Conservation (phyloP, 2,329 filamentous ascomycete genomes). For the Aciculosporium take region DNA sequence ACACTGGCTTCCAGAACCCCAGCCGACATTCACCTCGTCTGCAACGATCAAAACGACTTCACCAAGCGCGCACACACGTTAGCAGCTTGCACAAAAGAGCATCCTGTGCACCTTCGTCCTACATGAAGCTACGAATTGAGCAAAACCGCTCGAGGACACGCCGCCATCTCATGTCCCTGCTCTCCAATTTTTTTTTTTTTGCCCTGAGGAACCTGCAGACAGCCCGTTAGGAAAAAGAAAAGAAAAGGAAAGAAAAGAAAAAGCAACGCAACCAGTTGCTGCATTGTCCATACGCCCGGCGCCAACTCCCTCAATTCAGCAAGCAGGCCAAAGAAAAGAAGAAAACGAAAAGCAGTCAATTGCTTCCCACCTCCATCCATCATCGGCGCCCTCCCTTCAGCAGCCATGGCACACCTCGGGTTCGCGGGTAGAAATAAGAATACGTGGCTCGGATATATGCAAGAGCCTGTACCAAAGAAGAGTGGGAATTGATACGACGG, state of each 20-base stretch:
- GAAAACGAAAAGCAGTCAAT: too few relatives aligned
- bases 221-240: background rate
- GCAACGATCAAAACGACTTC: too few relatives aligned
- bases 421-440: background rate
- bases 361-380: background rate
- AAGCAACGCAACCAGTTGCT: background rate
- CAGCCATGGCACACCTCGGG: background rate
- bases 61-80: too few relatives aligned
- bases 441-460: background rate
- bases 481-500: background rate
- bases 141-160: background rate
- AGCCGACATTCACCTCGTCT: too few relatives aligned
- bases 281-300: slow-evolving; percentile 2
- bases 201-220: background rate
- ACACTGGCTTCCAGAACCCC: too few relatives aligned
- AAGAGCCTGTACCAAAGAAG: slow-evolving; percentile 1
- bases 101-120: too few relatives aligned
- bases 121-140: background rate
- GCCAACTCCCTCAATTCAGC: background rate
- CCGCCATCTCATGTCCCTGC: background rate
- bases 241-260: background rate
- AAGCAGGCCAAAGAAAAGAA: background rate
- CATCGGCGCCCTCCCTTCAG: background rate
- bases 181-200: background rate
- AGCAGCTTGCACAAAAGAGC: too few relatives aligned